Conservation (phyloP, 345 rosid species). For the Hibiscus mutabilis region DNA sequence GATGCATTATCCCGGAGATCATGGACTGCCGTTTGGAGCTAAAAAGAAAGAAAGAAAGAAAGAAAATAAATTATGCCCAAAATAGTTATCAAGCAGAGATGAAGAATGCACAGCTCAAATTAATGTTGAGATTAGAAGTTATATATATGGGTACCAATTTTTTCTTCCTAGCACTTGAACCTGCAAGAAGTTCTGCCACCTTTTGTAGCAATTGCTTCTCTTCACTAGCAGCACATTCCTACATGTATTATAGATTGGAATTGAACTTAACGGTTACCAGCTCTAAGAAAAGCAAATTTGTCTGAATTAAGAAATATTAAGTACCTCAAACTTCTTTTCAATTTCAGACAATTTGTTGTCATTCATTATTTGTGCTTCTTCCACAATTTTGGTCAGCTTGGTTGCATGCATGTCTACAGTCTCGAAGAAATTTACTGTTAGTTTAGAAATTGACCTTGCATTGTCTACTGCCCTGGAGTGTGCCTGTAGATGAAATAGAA, state of each 20-base stretch:
- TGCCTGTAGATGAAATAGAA: slow-evolving; percentile 44
- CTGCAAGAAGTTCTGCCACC: slow-evolving; percentile 79
- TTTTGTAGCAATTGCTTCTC: slow-evolving; percentile 82
- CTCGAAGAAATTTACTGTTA: slow-evolving; percentile 65
- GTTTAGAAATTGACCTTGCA: slow-evolving; percentile 75
- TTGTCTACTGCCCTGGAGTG: slow-evolving; percentile 80
- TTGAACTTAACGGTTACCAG: background rate
- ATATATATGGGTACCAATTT: slow-evolving; percentile 43
- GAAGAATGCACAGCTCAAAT: background rate
- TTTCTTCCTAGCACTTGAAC: slow-evolving; percentile 85
- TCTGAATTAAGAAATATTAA: slow-evolving; percentile 9
- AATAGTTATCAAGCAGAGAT: background rate
- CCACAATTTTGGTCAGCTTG: slow-evolving; percentile 59
- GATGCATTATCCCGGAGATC: slow-evolving; percentile 76
- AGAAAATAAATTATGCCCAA: slow-evolving; percentile 8
- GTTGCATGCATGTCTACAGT: slow-evolving; percentile 70
- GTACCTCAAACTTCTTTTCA: slow-evolving; percentile 92
- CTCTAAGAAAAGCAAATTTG: slow-evolving; percentile 2
- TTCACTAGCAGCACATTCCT: slow-evolving; percentile 88
- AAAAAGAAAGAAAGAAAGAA: too few species aligned
- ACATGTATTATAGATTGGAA: slow-evolving; percentile 8
- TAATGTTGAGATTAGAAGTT: background rate
- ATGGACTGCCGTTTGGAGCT: slow-evolving; percentile 88
- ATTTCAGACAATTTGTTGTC: slow-evolving; percentile 68
- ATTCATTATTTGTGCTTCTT: slow-evolving; percentile 76